Conservation (phyloP, 2,329 filamentous ascomycete genomes). For the Aspergillus clavatus region DNA sequence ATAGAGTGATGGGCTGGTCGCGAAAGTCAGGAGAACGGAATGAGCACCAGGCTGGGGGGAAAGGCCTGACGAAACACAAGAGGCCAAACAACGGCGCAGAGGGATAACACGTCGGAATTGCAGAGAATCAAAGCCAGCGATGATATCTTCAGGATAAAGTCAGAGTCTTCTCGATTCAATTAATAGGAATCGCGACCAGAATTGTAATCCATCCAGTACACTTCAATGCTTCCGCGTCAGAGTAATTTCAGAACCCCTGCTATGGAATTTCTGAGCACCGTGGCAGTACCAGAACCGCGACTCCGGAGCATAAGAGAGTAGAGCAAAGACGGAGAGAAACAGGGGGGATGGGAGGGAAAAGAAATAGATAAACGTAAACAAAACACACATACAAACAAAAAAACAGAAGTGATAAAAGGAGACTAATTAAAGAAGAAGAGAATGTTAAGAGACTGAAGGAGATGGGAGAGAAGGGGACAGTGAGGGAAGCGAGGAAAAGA, state of each 20-base stretch:
- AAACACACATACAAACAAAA: slow-evolving; percentile 13
- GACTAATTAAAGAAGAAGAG: slow-evolving; percentile 8
- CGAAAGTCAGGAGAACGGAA: slow-evolving; percentile 6
- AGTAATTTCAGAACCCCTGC: slow-evolving; percentile 2
- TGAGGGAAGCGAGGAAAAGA: background rate
- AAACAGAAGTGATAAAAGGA: slow-evolving; percentile 12
- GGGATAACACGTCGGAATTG: slow-evolving; percentile 4
- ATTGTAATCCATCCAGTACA: background rate
- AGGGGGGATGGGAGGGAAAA: too few relatives aligned
- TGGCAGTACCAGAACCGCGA: slow-evolving; percentile 11
- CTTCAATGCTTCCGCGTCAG: background rate
- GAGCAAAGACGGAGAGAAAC: background rate
- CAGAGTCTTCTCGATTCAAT: background rate
- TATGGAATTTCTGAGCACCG: slow-evolving; percentile 11
- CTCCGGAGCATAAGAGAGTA: slow-evolving; percentile 14
- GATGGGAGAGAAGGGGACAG: slow-evolving; percentile 5
- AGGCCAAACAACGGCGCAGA: background rate
- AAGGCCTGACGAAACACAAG: background rate
- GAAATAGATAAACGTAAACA: too few relatives aligned
- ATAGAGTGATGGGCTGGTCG: background rate
- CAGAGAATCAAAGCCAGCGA: background rate
- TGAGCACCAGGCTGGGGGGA: slow-evolving; percentile 12
- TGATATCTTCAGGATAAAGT: background rate
- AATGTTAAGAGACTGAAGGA: slow-evolving; percentile 6
- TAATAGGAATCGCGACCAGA: background rate